phyloP scores from a whole-genome alignment of 1,139 yeast species.

The Lodderomyces elongisporus region DNA sequence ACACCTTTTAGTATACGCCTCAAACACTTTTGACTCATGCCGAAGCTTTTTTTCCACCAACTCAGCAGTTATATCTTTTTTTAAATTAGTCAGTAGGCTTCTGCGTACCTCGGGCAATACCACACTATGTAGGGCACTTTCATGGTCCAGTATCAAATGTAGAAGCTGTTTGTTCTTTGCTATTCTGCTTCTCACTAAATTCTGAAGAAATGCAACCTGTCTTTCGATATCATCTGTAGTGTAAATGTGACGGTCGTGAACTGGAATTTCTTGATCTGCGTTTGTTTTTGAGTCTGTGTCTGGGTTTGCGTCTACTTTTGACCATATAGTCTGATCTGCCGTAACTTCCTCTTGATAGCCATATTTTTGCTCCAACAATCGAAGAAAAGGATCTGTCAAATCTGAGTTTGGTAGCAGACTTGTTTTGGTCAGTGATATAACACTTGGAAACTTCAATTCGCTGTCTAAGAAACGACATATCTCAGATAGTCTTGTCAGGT shows the following conservation, averaged over 20 bases:
- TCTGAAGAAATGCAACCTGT: background rate
- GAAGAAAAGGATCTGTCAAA: background rate
- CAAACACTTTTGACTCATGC: conserved; percentile 2
- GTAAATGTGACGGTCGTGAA: too few species aligned
- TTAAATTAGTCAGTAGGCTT: background rate
- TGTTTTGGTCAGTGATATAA: background rate
- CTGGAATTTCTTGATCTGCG: too few species aligned
- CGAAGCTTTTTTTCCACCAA: conserved; percentile 1
- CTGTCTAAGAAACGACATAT: conserved; percentile 1
- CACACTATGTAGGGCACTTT: conserved; percentile 1
- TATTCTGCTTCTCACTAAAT: background rate
- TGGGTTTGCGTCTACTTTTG: too few species aligned
- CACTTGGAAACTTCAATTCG: conserved; percentile 1
- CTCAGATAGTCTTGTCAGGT: background rate
- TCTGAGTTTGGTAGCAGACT: background rate
- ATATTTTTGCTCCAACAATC: conserved; percentile 6
- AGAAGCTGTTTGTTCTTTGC: conserved; percentile 1
- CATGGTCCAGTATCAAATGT: conserved; percentile 2
- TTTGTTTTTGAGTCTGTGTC: too few species aligned
- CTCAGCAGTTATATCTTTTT: background rate
- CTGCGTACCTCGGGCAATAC: conserved; percentile 2
- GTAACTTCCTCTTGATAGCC: too few species aligned
- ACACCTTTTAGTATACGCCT: too few species aligned
- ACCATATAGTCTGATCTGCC: too few species aligned
- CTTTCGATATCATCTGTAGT: background rate